Percentiles rank a stretch among this genome's conserved stretches.
Conservation (phyloP, 2,329 filamentous ascomycete species). For the Aspergillus ochraceoroseus region DNA sequence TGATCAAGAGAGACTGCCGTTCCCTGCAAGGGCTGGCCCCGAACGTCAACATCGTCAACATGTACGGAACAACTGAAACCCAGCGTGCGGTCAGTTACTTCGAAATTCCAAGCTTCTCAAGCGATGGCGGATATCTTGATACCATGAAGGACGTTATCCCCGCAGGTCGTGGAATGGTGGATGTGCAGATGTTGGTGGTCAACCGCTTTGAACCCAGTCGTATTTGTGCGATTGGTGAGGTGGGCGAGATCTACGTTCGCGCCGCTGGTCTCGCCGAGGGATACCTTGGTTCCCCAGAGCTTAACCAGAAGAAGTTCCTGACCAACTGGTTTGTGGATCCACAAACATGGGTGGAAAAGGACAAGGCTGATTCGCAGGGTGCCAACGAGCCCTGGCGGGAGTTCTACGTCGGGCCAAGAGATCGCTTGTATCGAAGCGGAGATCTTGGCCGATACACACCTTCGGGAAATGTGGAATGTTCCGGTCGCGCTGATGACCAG, state of each 20-base stretch:
- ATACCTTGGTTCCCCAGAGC: slow-evolving; percentile 59
- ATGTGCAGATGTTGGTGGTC: slow-evolving; percentile 84
- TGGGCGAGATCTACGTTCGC: slow-evolving; percentile 77
- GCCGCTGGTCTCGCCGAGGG: slow-evolving; percentile 80
- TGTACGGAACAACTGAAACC: slow-evolving; percentile 87
- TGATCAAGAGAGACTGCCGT: slow-evolving; percentile 78
- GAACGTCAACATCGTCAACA: slow-evolving; percentile 72
- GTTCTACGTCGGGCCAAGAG: slow-evolving; percentile 74
- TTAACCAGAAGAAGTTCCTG: slow-evolving; percentile 72
- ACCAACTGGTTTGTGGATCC: slow-evolving; percentile 81
- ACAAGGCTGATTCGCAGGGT: slow-evolving; percentile 51
- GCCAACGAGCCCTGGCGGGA: slow-evolving; percentile 67
- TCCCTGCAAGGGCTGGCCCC: slow-evolving; percentile 69
- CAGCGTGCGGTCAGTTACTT: slow-evolving; percentile 77
- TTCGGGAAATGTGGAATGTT: slow-evolving; percentile 68
- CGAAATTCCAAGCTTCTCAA: slow-evolving; percentile 63
- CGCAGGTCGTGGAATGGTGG: slow-evolving; percentile 77
- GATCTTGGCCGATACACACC: slow-evolving; percentile 73
- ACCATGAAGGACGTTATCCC: slow-evolving; percentile 71
- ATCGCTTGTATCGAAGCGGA: slow-evolving; percentile 81
- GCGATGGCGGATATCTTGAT: slow-evolving; percentile 61
- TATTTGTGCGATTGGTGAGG: slow-evolving; percentile 73
- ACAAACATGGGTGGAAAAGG: slow-evolving; percentile 61
- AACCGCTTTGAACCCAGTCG: slow-evolving; percentile 61
- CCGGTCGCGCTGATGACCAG: slow-evolving; percentile 78